Percentiles rank a stretch among this genome's conserved stretches.
These are phyloP conservation scores for Terfezia boudieri DNA, from an alignment of 495 filamentous ascomycete species.

Conservation along the genomic window DNA sequence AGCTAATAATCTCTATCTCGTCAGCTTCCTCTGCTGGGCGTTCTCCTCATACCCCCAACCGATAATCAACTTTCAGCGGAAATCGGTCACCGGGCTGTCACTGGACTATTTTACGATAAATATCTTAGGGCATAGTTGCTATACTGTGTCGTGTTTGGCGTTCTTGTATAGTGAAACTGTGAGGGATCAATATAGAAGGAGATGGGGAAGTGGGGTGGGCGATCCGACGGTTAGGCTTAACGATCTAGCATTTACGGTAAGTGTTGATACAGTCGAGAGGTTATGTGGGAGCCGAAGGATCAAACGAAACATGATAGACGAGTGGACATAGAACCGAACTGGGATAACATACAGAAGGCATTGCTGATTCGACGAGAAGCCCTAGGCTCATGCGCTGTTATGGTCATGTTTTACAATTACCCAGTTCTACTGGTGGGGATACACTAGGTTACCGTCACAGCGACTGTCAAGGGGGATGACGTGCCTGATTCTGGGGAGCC, in stretches of 20 bases:
- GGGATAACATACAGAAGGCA: too few species aligned
- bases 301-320: too few species aligned
- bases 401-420: slow-evolving; percentile 42
- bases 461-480: slow-evolving; percentile 40
- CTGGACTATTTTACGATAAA: slow-evolving; percentile 77
- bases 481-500: slow-evolving; percentile 41
- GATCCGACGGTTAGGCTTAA: slow-evolving; percentile 73
- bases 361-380: too few species aligned
- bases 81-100: slow-evolving; percentile 58
- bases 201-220: slow-evolving; percentile 40
- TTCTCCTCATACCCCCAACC: slow-evolving; percentile 84
- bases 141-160: slow-evolving; percentile 44
- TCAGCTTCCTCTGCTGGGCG: slow-evolving; percentile 43
- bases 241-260: slow-evolving; percentile 56
- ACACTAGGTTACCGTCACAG: slow-evolving; percentile 22
- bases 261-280: too few species aligned
- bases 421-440: slow-evolving; percentile 40
- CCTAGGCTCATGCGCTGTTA: slow-evolving; percentile 40
- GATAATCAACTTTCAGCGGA: slow-evolving; percentile 47
- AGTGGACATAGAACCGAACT: too few species aligned
- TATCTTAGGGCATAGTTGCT: slow-evolving; percentile 43
- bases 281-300: too few species aligned
- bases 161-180: slow-evolving; percentile 64
- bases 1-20: too few species aligned
- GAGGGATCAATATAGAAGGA: slow-evolving; percentile 55